phyloP scores from a whole-genome alignment of 176 grass and related monocot genomes.

The Zoysia pacifica region DNA sequence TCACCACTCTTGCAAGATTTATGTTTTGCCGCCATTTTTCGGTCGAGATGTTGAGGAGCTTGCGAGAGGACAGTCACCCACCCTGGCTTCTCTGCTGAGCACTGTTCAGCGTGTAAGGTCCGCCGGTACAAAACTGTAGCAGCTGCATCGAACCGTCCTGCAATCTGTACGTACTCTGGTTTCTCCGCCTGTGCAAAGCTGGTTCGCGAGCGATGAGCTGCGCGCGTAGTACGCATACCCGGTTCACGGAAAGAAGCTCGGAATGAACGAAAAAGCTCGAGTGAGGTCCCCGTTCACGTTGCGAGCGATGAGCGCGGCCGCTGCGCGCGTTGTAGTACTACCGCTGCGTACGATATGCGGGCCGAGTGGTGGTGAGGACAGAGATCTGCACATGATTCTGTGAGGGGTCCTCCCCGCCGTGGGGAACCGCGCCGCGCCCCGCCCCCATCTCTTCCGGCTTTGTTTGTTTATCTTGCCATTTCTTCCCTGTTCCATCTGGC shows the following conservation, averaged over 20 bases:
- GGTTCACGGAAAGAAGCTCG: slow-evolving; percentile 44
- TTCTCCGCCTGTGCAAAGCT: slow-evolving; percentile 11
- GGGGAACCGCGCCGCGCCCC: slow-evolving; percentile 53
- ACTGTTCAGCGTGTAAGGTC: slow-evolving; percentile 10
- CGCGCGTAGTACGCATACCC: no score
- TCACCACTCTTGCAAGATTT: neutral
- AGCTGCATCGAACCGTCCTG: neutral
- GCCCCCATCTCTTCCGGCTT: slow-evolving; percentile 33
- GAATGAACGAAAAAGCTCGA: slow-evolving; percentile 4
- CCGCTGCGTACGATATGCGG: neutral
- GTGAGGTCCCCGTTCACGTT: slow-evolving; percentile 2
- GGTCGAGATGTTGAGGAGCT: neutral
- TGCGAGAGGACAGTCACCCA: slow-evolving; percentile 19
- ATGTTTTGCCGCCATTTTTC: neutral
- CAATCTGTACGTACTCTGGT: neutral
- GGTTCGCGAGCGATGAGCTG: neutral
- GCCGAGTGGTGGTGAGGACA: slow-evolving; percentile 42
- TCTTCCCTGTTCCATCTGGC: slow-evolving; percentile 2
- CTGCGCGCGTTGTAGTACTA: neutral
- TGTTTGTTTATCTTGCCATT: slow-evolving; percentile 12
- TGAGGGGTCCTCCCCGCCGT: slow-evolving; percentile 10
- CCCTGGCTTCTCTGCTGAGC: neutral
- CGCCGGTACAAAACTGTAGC: slow-evolving; percentile 16
- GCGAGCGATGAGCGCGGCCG: neutral
- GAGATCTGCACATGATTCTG: slow-evolving; percentile 62